Evolutionary conservation across 2,329 filamentous ascomycete genomes (phyloP).

Genomic region (Fusarium continuum): DNA sequence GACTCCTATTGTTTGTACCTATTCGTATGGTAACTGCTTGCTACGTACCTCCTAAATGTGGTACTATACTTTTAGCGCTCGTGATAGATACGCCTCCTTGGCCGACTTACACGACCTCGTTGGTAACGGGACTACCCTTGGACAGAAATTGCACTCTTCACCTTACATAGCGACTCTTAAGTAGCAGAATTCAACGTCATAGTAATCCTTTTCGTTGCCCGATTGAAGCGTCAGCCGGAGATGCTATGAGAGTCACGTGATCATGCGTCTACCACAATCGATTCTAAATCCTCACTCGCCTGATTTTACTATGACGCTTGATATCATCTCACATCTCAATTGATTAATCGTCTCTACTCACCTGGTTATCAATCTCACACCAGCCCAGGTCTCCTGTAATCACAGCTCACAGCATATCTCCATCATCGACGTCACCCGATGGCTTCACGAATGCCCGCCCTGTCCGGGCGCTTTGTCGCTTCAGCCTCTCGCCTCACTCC

Average conservation of each 20-base stretch:
- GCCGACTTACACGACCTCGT: too few species aligned
- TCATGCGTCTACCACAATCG: not conserved
- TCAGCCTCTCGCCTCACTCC: constrained; percentile 32
- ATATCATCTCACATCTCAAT: not conserved
- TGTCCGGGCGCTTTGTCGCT: constrained; percentile 41
- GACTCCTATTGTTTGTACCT: too few species aligned
- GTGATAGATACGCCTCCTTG: too few species aligned
- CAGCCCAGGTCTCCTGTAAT: too few species aligned
- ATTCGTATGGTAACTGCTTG: too few species aligned
- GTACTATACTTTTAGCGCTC: too few species aligned
- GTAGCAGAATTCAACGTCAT: too few species aligned
- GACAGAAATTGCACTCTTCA: too few species aligned
- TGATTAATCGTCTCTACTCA: not conserved
- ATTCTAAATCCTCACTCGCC: not conserved
- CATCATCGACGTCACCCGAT: constrained; percentile 36
- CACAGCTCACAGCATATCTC: too few species aligned
- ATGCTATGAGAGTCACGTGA: constrained; percentile 13
- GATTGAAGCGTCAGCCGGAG: not conserved
- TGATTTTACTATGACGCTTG: constrained; percentile 22
- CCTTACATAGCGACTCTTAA: too few species aligned
- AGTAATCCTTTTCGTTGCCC: not conserved
- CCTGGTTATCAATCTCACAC: not conserved
- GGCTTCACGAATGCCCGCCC: constrained; percentile 47
- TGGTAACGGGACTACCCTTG: too few species aligned
- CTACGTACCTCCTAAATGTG: too few species aligned